phyloP scores from a whole-genome alignment of 208 protist species.

The Acanthamoeba quina region DNA sequence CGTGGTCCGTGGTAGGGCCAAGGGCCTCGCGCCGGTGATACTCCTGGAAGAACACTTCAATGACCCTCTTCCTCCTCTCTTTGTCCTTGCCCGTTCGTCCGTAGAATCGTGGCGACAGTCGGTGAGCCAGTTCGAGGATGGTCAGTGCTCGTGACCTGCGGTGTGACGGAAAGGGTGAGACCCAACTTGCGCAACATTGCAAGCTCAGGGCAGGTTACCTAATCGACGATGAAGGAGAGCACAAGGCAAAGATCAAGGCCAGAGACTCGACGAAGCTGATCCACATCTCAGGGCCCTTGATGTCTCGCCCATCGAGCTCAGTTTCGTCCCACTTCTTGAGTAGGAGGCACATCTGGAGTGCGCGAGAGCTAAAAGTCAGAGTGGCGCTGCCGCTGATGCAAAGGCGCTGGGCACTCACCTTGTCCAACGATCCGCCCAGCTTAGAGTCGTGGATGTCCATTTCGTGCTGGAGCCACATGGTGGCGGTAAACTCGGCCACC shows the following conservation, averaged over 20 bases:
- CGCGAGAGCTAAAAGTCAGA: not conserved
- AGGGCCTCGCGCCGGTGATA: slow-evolving; percentile 15
- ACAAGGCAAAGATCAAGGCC: slow-evolving; percentile 52
- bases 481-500: slow-evolving; percentile 64
- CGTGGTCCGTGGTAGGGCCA: not conserved
- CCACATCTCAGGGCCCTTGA: slow-evolving; percentile 70
- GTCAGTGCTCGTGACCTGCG: slow-evolving; percentile 42
- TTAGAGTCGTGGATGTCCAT: slow-evolving; percentile 69
- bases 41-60: slow-evolving; percentile 69
- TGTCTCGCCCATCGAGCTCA: slow-evolving; percentile 53
- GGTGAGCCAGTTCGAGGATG: slow-evolving; percentile 41
- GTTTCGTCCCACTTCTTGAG: slow-evolving; percentile 52
- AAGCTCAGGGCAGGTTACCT: slow-evolving; percentile 13
- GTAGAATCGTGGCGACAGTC: slow-evolving; percentile 57
- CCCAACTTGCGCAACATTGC: not conserved
- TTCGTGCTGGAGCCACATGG: slow-evolving; percentile 51
- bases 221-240: slow-evolving; percentile 47
- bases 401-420: not conserved
- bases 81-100: slow-evolving; percentile 67
- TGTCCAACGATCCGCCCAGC: slow-evolving; percentile 52
- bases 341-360: not conserved
- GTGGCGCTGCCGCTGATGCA: not conserved
- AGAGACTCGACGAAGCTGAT: slow-evolving; percentile 57
- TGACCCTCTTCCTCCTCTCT: slow-evolving; percentile 64
- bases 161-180: not conserved